phyloP scores from a whole-genome alignment of 192 early-diverging fungal genomes.

The Coemansia sp. region DNA sequence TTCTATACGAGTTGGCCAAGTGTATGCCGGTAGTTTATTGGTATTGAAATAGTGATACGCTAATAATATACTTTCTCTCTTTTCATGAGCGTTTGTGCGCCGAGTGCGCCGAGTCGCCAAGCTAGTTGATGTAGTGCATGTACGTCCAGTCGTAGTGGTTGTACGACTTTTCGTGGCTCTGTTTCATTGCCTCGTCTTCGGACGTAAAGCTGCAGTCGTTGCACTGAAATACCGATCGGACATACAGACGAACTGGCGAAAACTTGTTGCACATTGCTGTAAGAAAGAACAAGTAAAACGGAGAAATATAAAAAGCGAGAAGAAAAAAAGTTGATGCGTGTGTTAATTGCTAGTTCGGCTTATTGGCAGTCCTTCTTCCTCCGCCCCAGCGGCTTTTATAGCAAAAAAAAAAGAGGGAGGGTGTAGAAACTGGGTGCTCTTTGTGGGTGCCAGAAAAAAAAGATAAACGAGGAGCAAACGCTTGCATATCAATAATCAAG shows the following conservation, averaged over 20 bases:
- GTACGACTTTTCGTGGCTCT: constrained; percentile 20
- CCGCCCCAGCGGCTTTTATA: not conserved
- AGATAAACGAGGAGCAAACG: not conserved
- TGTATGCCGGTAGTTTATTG: no score
- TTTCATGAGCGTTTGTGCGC: no score
- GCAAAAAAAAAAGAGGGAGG: not conserved
- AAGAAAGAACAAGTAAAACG: not conserved
- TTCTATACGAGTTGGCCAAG: no score
- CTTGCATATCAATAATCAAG: constrained; percentile 10
- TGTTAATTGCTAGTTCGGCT: not conserved
- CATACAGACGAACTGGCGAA: constrained; percentile 8
- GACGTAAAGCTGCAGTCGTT: constrained; percentile 41
- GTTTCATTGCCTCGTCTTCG: constrained; percentile 25
- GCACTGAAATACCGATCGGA: constrained; percentile 47
- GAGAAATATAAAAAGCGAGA: constrained; percentile 1
- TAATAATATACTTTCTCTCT: no score
- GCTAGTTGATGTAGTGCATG: constrained; percentile 47
- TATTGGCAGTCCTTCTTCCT: not conserved
- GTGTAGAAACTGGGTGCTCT: constrained; percentile 10
- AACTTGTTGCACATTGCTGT: constrained; percentile 22
- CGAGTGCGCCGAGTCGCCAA: not conserved
- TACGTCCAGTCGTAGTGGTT: constrained; percentile 50
- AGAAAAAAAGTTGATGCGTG: not conserved
- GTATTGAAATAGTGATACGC: no score
- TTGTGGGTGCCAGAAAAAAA: constrained; percentile 6